Conservation (phyloP, 2,329 filamentous ascomycete species). For the Fusarium sambucinum region DNA sequence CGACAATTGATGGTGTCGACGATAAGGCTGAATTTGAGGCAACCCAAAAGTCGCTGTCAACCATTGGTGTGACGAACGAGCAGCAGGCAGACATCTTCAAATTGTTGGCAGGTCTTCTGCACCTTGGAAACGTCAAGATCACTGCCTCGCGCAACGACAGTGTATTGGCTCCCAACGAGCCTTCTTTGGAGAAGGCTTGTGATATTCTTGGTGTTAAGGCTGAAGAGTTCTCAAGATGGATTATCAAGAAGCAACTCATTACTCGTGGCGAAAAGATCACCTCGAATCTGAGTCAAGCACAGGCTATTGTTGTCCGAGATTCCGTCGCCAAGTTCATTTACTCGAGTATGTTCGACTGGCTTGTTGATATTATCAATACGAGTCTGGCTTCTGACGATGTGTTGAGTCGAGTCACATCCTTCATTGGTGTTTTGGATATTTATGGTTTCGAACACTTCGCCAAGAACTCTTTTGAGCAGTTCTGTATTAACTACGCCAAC, state of each 20-base stretch:
- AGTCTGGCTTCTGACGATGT: constrained; percentile 92
- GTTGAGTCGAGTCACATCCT: constrained; percentile 82
- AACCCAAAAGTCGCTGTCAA: constrained; percentile 85
- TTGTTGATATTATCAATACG: constrained; percentile 95
- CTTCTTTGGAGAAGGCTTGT: constrained; percentile 84
- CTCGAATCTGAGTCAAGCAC: constrained; percentile 92
- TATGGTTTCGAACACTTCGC: constrained; percentile 99
- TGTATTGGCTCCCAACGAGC: constrained; percentile 82
- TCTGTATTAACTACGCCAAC: constrained; percentile 99
- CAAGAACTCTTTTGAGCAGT: constrained; percentile 99
- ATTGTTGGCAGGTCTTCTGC: constrained; percentile 88
- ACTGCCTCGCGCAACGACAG: constrained; percentile 90
- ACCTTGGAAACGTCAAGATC: constrained; percentile 97
- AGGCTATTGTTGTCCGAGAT: constrained; percentile 93
- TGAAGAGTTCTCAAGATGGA: constrained; percentile 94
- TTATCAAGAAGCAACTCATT: constrained; percentile 97
- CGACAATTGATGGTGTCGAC: constrained; percentile 92
- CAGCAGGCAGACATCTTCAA: constrained; percentile 90
- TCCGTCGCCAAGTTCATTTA: constrained; percentile 99
- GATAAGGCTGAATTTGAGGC: constrained; percentile 94
- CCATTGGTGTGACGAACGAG: constrained; percentile 81
- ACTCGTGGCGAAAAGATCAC: constrained; percentile 98
- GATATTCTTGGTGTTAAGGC: constrained; percentile 88
- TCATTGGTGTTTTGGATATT: constrained; percentile 99
- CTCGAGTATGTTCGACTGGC: constrained; percentile 97